Conservation (phyloP, 2,329 filamentous ascomycete species). For the Hawksworthiomyces lignivorus region DNA sequence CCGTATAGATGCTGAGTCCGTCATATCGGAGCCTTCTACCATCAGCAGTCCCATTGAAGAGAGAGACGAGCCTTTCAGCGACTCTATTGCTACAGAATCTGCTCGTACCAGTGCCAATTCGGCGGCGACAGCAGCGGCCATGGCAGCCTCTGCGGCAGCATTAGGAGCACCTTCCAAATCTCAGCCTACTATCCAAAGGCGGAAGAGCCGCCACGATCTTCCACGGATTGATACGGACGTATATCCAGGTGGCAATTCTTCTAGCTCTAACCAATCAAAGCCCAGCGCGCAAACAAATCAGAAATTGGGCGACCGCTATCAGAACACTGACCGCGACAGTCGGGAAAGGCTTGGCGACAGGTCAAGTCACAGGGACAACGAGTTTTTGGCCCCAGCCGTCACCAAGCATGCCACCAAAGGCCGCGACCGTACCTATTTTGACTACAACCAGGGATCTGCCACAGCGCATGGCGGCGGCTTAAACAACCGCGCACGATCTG, state of each 20-base stretch:
- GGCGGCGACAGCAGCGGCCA: constrained; percentile 4
- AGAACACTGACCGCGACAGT: constrained; percentile 23
- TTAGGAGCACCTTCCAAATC: background rate
- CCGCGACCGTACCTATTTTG: constrained; percentile 36
- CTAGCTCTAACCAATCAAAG: constrained; percentile 20
- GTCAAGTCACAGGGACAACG: constrained; percentile 21
- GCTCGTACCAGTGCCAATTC: no score
- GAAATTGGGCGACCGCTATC: constrained; percentile 21
- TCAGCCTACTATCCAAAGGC: constrained; percentile 18
- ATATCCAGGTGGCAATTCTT: constrained; percentile 20
- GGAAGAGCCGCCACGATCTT: constrained; percentile 32
- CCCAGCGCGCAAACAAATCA: constrained; percentile 25
- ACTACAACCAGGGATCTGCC: constrained; percentile 14
- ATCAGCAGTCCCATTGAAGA: background rate
- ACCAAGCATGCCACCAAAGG: constrained; percentile 33
- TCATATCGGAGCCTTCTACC: constrained; percentile 1
- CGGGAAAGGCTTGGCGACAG: constrained; percentile 12
- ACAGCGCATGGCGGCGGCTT: background rate
- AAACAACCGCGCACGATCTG: constrained; percentile 9
- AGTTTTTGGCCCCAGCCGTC: constrained; percentile 33
- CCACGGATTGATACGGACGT: constrained; percentile 38
- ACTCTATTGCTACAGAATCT: no score
- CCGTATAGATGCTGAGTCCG: constrained; percentile 17
- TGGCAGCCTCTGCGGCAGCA: background rate
- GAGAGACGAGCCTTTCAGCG: no score